Base-by-base conservation (phyloP, 495 filamentous ascomycete species). In the Cryomyces antarcticus region DNA sequence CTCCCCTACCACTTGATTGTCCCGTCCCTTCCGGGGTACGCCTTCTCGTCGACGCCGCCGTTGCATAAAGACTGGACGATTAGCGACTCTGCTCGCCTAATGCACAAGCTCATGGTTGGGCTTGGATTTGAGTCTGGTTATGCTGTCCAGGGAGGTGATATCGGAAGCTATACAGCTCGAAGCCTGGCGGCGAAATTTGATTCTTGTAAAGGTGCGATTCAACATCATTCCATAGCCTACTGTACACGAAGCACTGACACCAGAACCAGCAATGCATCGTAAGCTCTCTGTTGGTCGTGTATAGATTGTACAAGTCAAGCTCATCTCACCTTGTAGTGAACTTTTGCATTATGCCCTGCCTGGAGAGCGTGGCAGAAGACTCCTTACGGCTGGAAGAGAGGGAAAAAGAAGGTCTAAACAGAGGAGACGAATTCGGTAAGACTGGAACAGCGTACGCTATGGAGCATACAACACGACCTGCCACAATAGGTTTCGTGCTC, bases 121-220 rank as follows among this genome's bases (percentile, higher is more conserved):
- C 17, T 24, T 24, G 17, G 17, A 24, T 24, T 24, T 24, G 17
- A 2, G 17, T 24, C 17, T 24, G 17, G 17, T 24, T 82, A 82
- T 53, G 55, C 80, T 28, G 68, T 65, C 0, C 72, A 80, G 48
- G 78, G 78, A 1, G 78, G 78, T n/a, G 77, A 84, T 50, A 65
- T 80, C 38, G 78, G 78, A 4, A 66, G 65, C 47, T 51, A 58
- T 5, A 41, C 80, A 17, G 62, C 66, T 0, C 53, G 67, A 13
- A 41, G 60, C 0, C 37, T 80, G 42, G 62, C 57, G 1, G 60
- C 57, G 6, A 46, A 57, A 0, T 55, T 54, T 39, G 47, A 56
- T 5, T 51, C 49, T 13, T 68, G 65, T 48, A 64, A 9, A 62
- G 46, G 64, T 58, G 11, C 17, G 17, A 24, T 24, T 24, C 17